Evolutionary conservation across 768 basidiomycete genomes (phyloP).

Genomic region (Pleurotus cornucopiae): DNA sequence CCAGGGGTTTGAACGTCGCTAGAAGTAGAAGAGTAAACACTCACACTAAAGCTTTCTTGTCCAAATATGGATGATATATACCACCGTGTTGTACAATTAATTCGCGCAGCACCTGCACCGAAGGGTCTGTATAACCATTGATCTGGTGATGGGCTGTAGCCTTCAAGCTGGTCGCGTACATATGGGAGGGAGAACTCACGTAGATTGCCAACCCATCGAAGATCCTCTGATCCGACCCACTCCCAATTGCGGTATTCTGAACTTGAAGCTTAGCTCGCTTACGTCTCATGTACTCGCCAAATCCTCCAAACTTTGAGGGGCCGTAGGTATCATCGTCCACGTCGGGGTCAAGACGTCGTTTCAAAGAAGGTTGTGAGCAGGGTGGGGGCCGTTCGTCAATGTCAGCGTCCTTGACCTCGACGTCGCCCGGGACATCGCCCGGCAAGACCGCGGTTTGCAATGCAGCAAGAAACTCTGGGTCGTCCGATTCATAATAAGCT

Average conservation of each 20-base stretch:
- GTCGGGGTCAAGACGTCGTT: conserved; percentile 29
- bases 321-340: conserved; percentile 59
- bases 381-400: conserved; percentile 28
- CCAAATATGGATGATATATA: conserved; percentile 77
- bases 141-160: conserved; percentile 43
- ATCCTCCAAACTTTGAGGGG: conserved; percentile 75
- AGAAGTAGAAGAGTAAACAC: conserved; percentile 19
- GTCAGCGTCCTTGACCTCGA: conserved; percentile 20
- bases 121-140: conserved; percentile 86
- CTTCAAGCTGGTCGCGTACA: background rate
- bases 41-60: conserved; percentile 70
- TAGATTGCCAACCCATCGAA: conserved; percentile 79
- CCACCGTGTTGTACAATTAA: conserved; percentile 85
- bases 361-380: conserved; percentile 34
- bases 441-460: conserved; percentile 7
- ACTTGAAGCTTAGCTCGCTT: conserved; percentile 90
- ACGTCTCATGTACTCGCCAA: conserved; percentile 84
- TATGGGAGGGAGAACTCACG: conserved; percentile 40
- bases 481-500: conserved; percentile 8
- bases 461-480: conserved; percentile 6
- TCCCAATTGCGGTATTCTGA: conserved; percentile 47
- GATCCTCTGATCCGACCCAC: conserved; percentile 36
- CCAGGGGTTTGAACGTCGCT: background rate
- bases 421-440: conserved; percentile 7
- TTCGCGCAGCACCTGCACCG: conserved; percentile 77